These are phyloP conservation scores for Suaeda aralocaspica DNA, from an alignment of 148 eudicot species.

Conservation along the genomic window DNA sequence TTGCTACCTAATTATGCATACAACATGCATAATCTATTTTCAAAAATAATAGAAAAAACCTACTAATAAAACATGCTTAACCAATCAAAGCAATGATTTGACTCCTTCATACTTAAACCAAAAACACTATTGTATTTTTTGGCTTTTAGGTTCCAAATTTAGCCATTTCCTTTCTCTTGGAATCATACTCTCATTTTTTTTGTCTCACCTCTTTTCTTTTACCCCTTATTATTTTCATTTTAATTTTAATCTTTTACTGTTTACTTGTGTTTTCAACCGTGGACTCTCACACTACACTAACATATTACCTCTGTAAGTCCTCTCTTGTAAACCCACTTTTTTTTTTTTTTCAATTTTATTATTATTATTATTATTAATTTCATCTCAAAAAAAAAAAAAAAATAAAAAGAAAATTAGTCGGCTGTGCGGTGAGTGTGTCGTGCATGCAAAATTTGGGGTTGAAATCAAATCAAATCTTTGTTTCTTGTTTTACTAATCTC, in stretches of 20 bases:
- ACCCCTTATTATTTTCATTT: too few species aligned
- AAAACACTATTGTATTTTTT: background rate
- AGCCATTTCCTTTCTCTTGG: background rate
- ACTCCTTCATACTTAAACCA: background rate
- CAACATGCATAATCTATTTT: too few species aligned
- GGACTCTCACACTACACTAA: background rate
- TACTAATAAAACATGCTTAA: background rate
- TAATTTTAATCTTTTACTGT: background rate
- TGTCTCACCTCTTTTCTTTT: background rate
- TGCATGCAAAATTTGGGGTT: conserved; percentile 22
- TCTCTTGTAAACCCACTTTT: too few species aligned
- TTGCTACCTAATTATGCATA: too few species aligned
- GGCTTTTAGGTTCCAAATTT: conserved; percentile 10
- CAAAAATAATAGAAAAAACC: too few species aligned
- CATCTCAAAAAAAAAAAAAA: background rate
- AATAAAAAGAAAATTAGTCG: background rate
- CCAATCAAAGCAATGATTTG: background rate
- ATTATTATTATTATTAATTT: too few species aligned
- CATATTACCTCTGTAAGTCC: background rate
- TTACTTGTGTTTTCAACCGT: background rate
- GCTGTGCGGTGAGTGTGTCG: conserved; percentile 16
- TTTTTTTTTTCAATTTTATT: too few species aligned
- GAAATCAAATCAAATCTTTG: conserved; percentile 5
- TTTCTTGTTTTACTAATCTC: background rate
- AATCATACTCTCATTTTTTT: background rate